Evolutionary conservation across 768 basidiomycete genomes (phyloP), one percentile per base, ranked within the genome.

Genomic region (Rhizopogon roseolus): DNA sequence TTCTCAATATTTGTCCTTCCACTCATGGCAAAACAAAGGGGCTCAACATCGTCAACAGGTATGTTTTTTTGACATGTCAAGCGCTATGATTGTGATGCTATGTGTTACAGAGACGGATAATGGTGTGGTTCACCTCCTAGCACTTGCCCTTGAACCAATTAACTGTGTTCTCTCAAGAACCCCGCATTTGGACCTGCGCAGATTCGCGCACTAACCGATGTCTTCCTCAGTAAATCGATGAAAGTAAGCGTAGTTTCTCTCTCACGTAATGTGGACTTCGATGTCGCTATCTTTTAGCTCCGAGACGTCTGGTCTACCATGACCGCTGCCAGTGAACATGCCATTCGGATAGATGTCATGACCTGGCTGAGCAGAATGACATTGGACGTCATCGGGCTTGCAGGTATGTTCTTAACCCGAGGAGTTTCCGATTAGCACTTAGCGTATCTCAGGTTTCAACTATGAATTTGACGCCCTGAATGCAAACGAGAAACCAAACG

Each of bases 181-280:
- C 85, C 85, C 11, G 84, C 84, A 0, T 88, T 88, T 58, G 82
- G 85, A 1, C 73, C 75, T 2, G 66, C 75, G 1, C 84, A 85
- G 58, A 75, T 86, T 38, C 72, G 84, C 2, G 79, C 78, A 41
- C 61, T 86, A 11, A 82, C 82, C 0, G 73, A 73, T 13, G 79
- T 81, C 11, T 85, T 87, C 55, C 58, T 82, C 4, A 74, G 77
- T 2, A 86, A 85, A 62, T 69, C 85, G 0, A 57, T 76, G 0
- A 67, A 79, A 64, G 84, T 81, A 60, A 29, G 57, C 16, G 3
- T 39, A 13, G 8, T 44, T 11, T 37, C n/a, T 41, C 40, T 44
- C 37, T 44, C 36, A 37, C 9, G 57, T 60, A 39, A 48, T 60
- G 13, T 7, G 4, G 22, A 17, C 1, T 10, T 27, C 37, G 36